phyloP scores from a whole-genome alignment of 208 protist species.

The Novymonas esmeraldas region DNA sequence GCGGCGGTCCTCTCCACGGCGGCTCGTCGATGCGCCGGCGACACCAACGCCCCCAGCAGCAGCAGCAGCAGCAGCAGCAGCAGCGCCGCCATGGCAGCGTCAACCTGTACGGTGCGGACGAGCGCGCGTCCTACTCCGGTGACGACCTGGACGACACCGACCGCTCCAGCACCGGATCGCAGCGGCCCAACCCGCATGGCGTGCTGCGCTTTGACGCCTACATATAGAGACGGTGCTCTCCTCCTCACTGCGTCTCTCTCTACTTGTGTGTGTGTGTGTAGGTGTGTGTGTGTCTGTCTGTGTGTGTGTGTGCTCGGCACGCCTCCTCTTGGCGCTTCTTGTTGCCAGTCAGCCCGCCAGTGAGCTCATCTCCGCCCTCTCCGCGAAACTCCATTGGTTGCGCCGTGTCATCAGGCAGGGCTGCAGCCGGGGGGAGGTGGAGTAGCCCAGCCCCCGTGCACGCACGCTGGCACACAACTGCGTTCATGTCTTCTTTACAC shows the following conservation, averaged over 20 bases:
- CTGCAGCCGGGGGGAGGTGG: too few species aligned
- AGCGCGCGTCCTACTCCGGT: slow-evolving; percentile 1
- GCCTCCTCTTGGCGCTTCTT: too few species aligned
- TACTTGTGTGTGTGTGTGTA: too few species aligned
- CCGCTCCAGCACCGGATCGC: slow-evolving; percentile 17
- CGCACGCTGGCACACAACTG: too few species aligned
- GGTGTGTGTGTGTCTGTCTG: not conserved
- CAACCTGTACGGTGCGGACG: not conserved
- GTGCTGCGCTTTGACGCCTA: slow-evolving; percentile 42
- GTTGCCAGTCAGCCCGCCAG: too few species aligned
- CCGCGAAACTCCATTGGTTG: not conserved
- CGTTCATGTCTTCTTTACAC: too few species aligned
- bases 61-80: too few species aligned
- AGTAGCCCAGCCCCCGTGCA: too few species aligned
- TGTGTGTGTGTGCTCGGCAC: not conserved
- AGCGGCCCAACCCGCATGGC: slow-evolving; percentile 13
- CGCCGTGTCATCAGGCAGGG: too few species aligned
- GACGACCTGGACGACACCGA: slow-evolving; percentile 5
- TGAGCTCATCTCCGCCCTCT: not conserved
- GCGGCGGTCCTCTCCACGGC: not conserved
- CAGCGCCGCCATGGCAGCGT: not conserved
- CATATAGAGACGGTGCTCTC: slow-evolving; percentile 22
- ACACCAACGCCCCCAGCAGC: not conserved
- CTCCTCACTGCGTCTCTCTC: too few species aligned
- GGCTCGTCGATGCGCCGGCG: slow-evolving; percentile 11